These are phyloP conservation scores for Chaetothyriales sp. DNA, from an alignment of 2,329 filamentous ascomycete genomes.

Conservation along the genomic window DNA sequence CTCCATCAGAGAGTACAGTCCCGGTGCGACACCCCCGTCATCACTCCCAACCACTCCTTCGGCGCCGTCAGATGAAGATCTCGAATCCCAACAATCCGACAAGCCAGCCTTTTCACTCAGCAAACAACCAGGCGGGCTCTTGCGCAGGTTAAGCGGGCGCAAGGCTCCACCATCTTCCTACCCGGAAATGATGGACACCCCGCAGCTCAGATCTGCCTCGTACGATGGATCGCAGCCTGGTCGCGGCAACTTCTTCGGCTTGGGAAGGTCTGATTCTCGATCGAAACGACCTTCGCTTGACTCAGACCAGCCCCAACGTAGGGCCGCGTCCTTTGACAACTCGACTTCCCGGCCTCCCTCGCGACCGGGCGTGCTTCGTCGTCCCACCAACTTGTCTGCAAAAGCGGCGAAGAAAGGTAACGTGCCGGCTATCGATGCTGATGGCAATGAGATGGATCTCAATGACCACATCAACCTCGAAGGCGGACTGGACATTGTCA, in stretches of 20 bases:
- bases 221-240: slow-evolving; percentile 10
- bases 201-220: slow-evolving; percentile 9
- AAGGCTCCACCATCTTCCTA: slow-evolving; percentile 25
- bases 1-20: slow-evolving; percentile 70
- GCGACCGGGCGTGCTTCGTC: slow-evolving; percentile 41
- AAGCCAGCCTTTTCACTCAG: slow-evolving; percentile 43
- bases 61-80: slow-evolving; percentile 9
- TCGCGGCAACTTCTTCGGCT: slow-evolving; percentile 1
- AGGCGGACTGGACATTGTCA: slow-evolving; percentile 66
- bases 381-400: slow-evolving; percentile 51
- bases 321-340: slow-evolving; percentile 15
- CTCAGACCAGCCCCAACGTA: slow-evolving; percentile 3
- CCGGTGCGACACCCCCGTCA: slow-evolving; percentile 57
- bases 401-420: slow-evolving; percentile 44
- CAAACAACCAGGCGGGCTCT: slow-evolving; percentile 35
- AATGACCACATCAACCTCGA: slow-evolving; percentile 54
- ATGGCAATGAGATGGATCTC: slow-evolving; percentile 33
- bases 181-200: slow-evolving; percentile 22
- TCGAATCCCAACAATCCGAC: slow-evolving; percentile 17
- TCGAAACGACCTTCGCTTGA: slow-evolving; percentile 9
- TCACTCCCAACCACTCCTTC: slow-evolving; percentile 41
- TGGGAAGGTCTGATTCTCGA: background rate
- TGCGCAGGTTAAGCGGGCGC: slow-evolving; percentile 34
- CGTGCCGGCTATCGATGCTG: slow-evolving; percentile 28
- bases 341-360: slow-evolving; percentile 11